Percentiles rank a stretch among this genome's conserved stretches.
Conservation (phyloP, 495 filamentous ascomycete species). For the Copromyces sp. region DNA sequence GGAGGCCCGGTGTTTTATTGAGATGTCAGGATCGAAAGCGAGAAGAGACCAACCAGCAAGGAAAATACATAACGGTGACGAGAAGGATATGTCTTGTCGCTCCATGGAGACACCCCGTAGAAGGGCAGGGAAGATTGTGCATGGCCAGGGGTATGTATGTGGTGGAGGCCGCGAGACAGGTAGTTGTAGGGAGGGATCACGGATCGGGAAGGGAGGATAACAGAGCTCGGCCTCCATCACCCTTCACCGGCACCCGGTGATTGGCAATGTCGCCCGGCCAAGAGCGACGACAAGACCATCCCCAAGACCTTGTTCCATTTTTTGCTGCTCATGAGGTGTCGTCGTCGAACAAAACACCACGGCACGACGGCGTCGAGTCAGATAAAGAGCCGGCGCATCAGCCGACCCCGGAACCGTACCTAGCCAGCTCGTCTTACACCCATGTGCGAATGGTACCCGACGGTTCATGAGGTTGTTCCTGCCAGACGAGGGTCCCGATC, state of each 20-base stretch:
- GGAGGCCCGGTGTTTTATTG: neutral
- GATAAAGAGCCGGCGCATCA: neutral
- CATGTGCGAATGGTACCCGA: neutral
- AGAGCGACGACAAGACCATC: neutral
- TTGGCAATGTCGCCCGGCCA: neutral
- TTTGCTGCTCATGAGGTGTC: neutral
- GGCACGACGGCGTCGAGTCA: neutral
- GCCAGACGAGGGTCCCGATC: neutral
- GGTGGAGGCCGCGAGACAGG: neutral
- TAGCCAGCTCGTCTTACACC: neutral
- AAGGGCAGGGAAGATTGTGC: neutral
- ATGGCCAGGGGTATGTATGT: neutral
- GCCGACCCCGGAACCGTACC: neutral
- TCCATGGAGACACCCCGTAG: neutral
- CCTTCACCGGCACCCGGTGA: neutral
- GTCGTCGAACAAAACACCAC: neutral
- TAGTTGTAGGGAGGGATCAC: neutral
- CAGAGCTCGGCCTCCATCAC: neutral
- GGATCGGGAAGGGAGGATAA: neutral
- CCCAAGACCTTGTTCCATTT: neutral
- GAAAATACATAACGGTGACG: neutral
- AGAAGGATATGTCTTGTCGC: neutral
- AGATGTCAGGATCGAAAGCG: neutral
- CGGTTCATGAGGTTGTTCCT: neutral
- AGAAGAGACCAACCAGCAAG: neutral